phyloP scores from a whole-genome alignment of 2,329 filamentous ascomycete genomes.

The Pseudocercospora fijiensis region DNA sequence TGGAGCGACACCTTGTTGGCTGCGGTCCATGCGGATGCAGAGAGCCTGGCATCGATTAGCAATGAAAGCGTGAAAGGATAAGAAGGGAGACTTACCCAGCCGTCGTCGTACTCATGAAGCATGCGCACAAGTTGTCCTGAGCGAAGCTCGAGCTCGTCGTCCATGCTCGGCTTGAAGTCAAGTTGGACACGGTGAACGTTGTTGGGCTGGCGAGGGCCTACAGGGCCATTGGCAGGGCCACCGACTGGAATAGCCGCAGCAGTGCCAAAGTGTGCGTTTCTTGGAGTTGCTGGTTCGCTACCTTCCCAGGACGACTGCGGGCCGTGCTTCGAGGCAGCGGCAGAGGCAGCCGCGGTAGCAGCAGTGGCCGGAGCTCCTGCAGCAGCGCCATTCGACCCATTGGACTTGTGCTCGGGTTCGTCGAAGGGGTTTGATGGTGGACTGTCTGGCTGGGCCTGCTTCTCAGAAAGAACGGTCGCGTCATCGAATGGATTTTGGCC shows the following conservation, averaged over 20 bases:
- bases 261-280: slow-evolving; percentile 33
- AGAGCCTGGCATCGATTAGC: slow-evolving; percentile 63
- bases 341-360: slow-evolving; percentile 11
- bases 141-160: slow-evolving; percentile 81
- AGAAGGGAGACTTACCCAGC: slow-evolving; percentile 70
- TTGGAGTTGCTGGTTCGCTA: slow-evolving; percentile 27
- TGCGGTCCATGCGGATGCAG: slow-evolving; percentile 85
- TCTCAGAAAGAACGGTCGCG: slow-evolving; percentile 31
- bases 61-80: neutral
- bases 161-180: slow-evolving; percentile 88
- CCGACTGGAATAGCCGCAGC: slow-evolving; percentile 41
- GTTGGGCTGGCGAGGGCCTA: slow-evolving; percentile 42
- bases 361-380: slow-evolving; percentile 7
- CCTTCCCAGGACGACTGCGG: slow-evolving; percentile 26
- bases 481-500: slow-evolving; percentile 42
- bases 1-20: slow-evolving; percentile 87
- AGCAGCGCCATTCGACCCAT: slow-evolving; percentile 17
- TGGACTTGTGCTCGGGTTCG: slow-evolving; percentile 25
- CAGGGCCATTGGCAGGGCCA: slow-evolving; percentile 35
- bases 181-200: slow-evolving; percentile 91
- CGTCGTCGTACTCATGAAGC: slow-evolving; percentile 95
- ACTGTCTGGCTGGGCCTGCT: slow-evolving; percentile 28
- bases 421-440: slow-evolving; percentile 35
- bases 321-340: slow-evolving; percentile 18
- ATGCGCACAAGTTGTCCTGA: slow-evolving; percentile 83